A percentile compares a stretch with the other conserved stretches of the same genome.
Conservation (phyloP, 371 early-diverging fungal species). For the Umbelopsis sp. region DNA sequence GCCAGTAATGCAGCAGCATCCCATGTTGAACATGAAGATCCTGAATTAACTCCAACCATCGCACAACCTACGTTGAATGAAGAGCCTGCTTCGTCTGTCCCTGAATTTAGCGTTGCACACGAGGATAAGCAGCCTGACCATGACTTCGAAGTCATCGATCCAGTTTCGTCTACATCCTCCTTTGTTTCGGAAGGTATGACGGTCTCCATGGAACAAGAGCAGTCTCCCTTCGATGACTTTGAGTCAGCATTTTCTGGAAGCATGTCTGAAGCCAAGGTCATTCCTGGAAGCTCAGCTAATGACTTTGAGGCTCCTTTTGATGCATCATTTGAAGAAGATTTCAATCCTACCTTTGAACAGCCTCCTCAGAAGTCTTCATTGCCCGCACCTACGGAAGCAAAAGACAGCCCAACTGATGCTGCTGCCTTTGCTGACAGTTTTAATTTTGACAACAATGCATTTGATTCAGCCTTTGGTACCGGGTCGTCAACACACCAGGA, state of each 20-base stretch:
- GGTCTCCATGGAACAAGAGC: slow-evolving; percentile 15
- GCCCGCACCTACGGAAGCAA: too few species aligned
- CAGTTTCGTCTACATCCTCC: slow-evolving; percentile 16
- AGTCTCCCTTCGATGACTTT: slow-evolving; percentile 28
- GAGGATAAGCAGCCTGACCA: slow-evolving; percentile 14
- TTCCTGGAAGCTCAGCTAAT: slow-evolving; percentile 1
- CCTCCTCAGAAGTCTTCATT: neutral
- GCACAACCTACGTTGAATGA: neutral
- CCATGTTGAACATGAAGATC: neutral
- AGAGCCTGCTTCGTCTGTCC: neutral
- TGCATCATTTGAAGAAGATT: slow-evolving; percentile 11
- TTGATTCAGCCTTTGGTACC: neutral
- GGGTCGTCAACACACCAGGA: neutral
- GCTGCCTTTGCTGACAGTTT: slow-evolving; percentile 1
- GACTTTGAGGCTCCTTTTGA: slow-evolving; percentile 19
- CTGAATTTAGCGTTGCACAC: neutral
- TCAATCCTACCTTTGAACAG: slow-evolving; percentile 17
- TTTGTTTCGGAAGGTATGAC: slow-evolving; percentile 20
- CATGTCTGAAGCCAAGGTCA: slow-evolving; percentile 37
- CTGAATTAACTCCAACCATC: too few species aligned
- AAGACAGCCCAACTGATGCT: neutral
- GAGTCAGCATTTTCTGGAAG: slow-evolving; percentile 43
- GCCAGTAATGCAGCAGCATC: too few species aligned
- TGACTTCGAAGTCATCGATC: slow-evolving; percentile 21
- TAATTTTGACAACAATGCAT: slow-evolving; percentile 4